Base-by-base conservation (phyloP, 1,284 basidiomycete genomes). In the Leccinum subatratum region DNA sequence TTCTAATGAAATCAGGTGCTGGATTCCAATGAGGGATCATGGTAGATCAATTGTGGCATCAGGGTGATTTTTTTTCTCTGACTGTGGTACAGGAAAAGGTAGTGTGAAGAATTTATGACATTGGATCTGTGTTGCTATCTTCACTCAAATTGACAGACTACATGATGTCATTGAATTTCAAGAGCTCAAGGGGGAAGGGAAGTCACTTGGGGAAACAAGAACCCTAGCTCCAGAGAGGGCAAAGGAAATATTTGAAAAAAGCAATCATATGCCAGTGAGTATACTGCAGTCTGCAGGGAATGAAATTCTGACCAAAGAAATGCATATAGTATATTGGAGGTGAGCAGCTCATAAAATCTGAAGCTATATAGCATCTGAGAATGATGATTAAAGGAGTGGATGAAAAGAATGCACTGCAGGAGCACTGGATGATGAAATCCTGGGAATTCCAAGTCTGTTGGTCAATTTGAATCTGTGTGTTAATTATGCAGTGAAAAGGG, bases 71-170 rank as follows among this genome's bases (percentile, higher is more conserved):
- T 39, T 39, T 39, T 16, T 12, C 37, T 39, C 37, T 39, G 34
- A 34, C 37, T 39, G 37, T 39, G 37, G 37, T 39, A 39, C 37
- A 39, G 37, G 37, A 39, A 39, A 39, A 39, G 14, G 37, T 39
- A 5, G 37, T 39, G 16, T 16, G 37, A 39, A 39, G 37, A 39
- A 39, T 39, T 39, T 39, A 39, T 39, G 37, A 16, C 37, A 39
- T 39, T 39, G 37, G 37, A 39, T 14, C 37, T 39, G 37, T 39
- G 68, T 70, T 63, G 63, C 61, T 2, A 11, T 70, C 16, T 68
- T 70, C 57, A 70, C 66, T 9, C 70, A 70, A 32, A 64, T 65
- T 65, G 69, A 70, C 66, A 69, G 60, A 57, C 6, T 70, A 25
- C 42, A 68, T 34, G 5, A 6, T 30, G 37, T 37, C 12, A 12